Percentiles rank a stretch among this genome's conserved stretches.
phyloP scores from a whole-genome alignment of 352 stramenopile genomes.

The Phytophthora litchii region DNA sequence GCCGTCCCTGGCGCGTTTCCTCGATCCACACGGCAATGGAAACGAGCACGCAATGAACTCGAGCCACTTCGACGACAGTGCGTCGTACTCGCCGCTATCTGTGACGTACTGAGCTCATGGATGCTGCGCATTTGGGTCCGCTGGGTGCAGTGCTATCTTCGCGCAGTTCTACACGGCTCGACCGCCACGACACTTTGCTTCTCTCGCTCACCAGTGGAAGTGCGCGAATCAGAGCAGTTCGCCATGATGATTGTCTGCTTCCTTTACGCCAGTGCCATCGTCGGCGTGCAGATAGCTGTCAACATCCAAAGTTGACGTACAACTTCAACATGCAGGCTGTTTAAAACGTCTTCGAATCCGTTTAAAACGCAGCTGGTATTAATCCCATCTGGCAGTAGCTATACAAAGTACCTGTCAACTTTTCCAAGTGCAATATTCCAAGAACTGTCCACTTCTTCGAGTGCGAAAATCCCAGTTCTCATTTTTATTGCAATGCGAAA shows the following conservation, averaged over 20 bases:
- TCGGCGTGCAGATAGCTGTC: conserved; percentile 69
- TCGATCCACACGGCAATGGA: conserved; percentile 59
- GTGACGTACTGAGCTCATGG: conserved; percentile 70
- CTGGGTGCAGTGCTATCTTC: conserved; percentile 60
- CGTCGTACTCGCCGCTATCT: conserved; percentile 56
- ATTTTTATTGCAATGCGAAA: no score
- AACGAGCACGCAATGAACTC: conserved; percentile 49
- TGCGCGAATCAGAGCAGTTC: conserved; percentile 68
- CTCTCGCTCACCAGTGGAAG: conserved; percentile 47
- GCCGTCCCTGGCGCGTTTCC: conserved; percentile 61
- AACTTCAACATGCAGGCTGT: conserved; percentile 6
- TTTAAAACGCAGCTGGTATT: no score
- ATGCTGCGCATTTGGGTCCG: conserved; percentile 60
- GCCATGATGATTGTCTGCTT: conserved; percentile 58
- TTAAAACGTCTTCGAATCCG: no score
- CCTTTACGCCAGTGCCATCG: conserved; percentile 60
- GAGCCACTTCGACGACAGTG: conserved; percentile 53
- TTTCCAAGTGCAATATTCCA: no score
- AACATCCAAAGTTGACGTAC: conserved; percentile 44
- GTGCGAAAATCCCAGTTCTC: no score
- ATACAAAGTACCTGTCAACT: no score
- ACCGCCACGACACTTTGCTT: conserved; percentile 33
- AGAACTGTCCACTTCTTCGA: no score
- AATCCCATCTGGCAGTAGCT: not conserved
- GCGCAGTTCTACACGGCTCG: conserved; percentile 29